A percentile compares a stretch with the other conserved stretches of the same genome.
Evolutionary conservation across 495 filamentous ascomycete genomes (phyloP).

Genomic region (Trichoderma erinaceum): DNA sequence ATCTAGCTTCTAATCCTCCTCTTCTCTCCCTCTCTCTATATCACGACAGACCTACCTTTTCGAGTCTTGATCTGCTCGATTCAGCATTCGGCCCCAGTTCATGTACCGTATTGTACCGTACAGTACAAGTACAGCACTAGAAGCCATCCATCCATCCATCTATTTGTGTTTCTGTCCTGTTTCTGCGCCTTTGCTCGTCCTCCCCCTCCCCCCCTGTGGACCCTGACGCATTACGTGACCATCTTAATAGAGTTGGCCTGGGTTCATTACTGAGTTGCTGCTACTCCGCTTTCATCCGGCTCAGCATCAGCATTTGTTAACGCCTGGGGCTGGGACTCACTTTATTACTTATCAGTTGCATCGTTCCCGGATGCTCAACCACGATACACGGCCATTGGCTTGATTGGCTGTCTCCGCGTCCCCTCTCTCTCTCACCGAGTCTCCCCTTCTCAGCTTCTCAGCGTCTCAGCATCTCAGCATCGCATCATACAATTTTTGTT

Average conservation of each 20-base stretch:
- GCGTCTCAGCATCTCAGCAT: background rate
- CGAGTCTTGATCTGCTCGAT: too few relatives aligned
- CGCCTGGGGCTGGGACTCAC: background rate
- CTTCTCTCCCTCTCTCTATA: background rate
- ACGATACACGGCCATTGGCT: background rate
- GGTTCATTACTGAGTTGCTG: background rate
- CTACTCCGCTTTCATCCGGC: background rate
- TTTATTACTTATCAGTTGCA: background rate
- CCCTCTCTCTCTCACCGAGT: too few relatives aligned
- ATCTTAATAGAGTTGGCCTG: conserved; percentile 3
- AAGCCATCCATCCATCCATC: too few relatives aligned
- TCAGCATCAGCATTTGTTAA: background rate
- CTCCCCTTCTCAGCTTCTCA: too few relatives aligned
- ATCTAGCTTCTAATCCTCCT: background rate
- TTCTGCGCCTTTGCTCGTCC: background rate
- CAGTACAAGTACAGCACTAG: too few relatives aligned
- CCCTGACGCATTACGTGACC: conserved; percentile 1
- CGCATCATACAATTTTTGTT: background rate
- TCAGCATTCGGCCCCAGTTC: too few relatives aligned
- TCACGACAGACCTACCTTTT: too few relatives aligned
- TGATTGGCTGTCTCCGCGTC: background rate
- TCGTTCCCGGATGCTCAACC: background rate
- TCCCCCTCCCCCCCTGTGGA: background rate
- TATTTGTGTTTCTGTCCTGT: too few relatives aligned
- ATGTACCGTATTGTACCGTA: too few relatives aligned